Conservation (phyloP, 768 basidiomycete species). For the Kwoniella newhampshirensis region DNA sequence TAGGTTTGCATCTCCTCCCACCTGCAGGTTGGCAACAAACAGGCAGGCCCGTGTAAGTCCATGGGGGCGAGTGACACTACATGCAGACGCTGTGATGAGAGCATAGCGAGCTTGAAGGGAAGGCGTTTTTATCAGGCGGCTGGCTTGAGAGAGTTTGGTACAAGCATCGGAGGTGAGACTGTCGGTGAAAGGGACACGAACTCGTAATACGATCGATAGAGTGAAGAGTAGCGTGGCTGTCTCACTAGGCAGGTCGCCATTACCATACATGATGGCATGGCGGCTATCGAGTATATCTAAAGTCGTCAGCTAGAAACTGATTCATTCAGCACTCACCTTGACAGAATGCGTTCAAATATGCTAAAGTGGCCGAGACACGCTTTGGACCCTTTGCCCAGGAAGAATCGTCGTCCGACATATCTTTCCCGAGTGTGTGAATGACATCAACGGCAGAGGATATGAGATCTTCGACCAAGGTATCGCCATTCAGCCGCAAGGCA, state of each 20-base stretch:
- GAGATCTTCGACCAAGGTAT: constrained; percentile 19
- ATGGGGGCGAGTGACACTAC: neutral
- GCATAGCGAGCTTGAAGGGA: constrained; percentile 9
- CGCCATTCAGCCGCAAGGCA: constrained; percentile 12
- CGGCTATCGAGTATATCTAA: constrained; percentile 1
- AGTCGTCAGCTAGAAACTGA: neutral
- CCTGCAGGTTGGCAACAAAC: constrained; percentile 1
- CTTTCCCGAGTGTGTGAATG: constrained; percentile 17
- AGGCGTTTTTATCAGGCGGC: neutral
- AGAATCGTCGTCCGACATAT: constrained; percentile 20
- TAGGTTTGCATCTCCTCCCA: neutral
- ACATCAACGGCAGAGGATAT: constrained; percentile 11
- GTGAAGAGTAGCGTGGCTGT: constrained; percentile 2
- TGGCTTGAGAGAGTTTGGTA: constrained; percentile 8
- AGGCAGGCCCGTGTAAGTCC: constrained; percentile 10
- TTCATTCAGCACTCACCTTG: constrained; percentile 11
- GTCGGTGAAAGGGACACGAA: constrained; percentile 10
- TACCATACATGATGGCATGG: constrained; percentile 2
- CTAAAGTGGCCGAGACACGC: constrained; percentile 10
- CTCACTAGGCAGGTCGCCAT: neutral
- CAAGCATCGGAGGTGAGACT: constrained; percentile 1
- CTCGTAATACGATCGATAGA: constrained; percentile 1
- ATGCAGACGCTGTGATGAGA: neutral
- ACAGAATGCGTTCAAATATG: constrained; percentile 19
- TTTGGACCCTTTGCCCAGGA: constrained; percentile 18